phyloP scores from a whole-genome alignment of 2,329 filamentous ascomycete species.

The Aspergillus neotritici region DNA sequence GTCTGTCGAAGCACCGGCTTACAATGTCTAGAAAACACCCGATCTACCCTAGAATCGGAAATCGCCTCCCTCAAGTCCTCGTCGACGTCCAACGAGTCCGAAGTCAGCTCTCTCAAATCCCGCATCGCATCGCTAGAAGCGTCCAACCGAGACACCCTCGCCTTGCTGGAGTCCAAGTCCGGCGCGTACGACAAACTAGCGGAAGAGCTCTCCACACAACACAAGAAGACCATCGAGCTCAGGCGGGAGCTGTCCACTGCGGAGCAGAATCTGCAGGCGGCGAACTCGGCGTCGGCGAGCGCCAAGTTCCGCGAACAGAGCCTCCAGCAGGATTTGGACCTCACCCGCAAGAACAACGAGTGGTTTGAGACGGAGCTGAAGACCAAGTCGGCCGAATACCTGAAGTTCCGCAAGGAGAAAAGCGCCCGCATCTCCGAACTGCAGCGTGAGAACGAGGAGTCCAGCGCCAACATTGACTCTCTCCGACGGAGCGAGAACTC shows the following conservation, averaged over 20 bases:
- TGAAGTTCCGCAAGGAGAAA: constrained; percentile 93
- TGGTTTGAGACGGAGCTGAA: constrained; percentile 91
- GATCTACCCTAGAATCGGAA: constrained; percentile 73
- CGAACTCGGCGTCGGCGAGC: constrained; percentile 71
- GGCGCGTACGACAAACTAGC: constrained; percentile 78
- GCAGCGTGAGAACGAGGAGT: constrained; percentile 82
- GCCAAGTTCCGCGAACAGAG: constrained; percentile 88
- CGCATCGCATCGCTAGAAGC: constrained; percentile 83
- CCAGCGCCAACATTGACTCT: constrained; percentile 67
- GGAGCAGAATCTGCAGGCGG: constrained; percentile 76
- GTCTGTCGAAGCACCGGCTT: constrained; percentile 8
- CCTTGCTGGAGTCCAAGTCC: constrained; percentile 84
- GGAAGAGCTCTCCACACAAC: constrained; percentile 79
- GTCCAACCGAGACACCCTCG: constrained; percentile 84
- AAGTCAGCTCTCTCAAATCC: constrained; percentile 68
- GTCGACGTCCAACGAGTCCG: constrained; percentile 59
- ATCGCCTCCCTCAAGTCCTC: constrained; percentile 72
- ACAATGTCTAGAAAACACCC: constrained; percentile 60
- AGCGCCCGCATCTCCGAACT: constrained; percentile 81
- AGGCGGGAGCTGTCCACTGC: constrained; percentile 74
- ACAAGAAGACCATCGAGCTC: constrained; percentile 79
- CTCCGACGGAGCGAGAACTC: constrained; percentile 74
- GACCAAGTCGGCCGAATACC: constrained; percentile 77
- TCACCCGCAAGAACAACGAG: constrained; percentile 83
- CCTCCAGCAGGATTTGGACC: constrained; percentile 81